These are phyloP conservation scores for Adenanthera pavonina DNA, from an alignment of 306 rosid species.

Conservation along the genomic window DNA sequence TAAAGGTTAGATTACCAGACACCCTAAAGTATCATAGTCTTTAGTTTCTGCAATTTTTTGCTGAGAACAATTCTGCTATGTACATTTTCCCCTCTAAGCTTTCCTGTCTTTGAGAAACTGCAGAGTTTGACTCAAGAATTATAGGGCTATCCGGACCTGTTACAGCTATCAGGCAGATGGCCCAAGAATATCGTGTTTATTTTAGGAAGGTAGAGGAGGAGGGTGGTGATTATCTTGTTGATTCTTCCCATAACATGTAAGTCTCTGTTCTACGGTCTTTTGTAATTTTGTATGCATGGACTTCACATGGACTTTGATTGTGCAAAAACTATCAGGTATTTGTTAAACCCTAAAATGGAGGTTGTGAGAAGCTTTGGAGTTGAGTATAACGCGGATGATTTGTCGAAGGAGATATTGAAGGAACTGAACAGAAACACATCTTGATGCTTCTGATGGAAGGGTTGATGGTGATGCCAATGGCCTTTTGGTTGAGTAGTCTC, in stretches of 20 bases:
- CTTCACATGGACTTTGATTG: slow-evolving; percentile 28
- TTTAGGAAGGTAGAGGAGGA: slow-evolving; percentile 87
- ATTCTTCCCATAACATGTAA: slow-evolving; percentile 87
- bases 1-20: slow-evolving; percentile 61
- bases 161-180: slow-evolving; percentile 85
- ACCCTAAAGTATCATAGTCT: slow-evolving; percentile 14
- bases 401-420: slow-evolving; percentile 64
- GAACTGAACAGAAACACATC: slow-evolving; percentile 53
- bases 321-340: slow-evolving; percentile 67
- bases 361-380: slow-evolving; percentile 84
- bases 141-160: slow-evolving; percentile 80
- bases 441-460: slow-evolving; percentile 34
- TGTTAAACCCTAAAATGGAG: slow-evolving; percentile 83
- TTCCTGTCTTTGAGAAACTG: slow-evolving; percentile 28
- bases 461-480: neutral
- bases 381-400: slow-evolving; percentile 75
- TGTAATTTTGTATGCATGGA: slow-evolving; percentile 16
- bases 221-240: slow-evolving; percentile 86
- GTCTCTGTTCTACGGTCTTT: slow-evolving; percentile 30
- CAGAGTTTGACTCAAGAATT: slow-evolving; percentile 84
- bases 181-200: slow-evolving; percentile 84
- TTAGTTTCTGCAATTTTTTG: slow-evolving; percentile 9
- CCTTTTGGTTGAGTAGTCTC: too few relatives aligned
- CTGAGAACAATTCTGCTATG: slow-evolving; percentile 3
- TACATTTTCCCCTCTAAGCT: slow-evolving; percentile 15